phyloP scores from a whole-genome alignment of 768 basidiomycete genomes.

The Dendrothele bispora region DNA sequence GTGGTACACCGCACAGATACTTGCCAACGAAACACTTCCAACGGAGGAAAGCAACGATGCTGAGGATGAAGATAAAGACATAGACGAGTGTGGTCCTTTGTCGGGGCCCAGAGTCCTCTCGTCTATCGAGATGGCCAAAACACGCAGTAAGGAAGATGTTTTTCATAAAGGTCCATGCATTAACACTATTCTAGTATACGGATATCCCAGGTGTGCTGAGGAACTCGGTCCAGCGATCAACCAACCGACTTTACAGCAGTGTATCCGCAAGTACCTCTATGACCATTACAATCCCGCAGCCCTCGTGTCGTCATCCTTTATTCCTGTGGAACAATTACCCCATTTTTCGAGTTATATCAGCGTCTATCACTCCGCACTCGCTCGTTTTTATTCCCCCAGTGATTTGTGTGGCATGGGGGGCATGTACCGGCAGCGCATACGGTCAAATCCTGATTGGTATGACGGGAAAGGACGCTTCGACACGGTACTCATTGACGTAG shows the following conservation, averaged over 20 bases:
- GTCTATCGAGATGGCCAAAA: constrained; percentile 11
- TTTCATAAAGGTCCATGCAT: not conserved
- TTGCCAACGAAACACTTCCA: not conserved
- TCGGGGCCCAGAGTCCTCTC: constrained; percentile 9
- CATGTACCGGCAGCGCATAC: constrained; percentile 27
- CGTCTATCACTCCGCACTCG: constrained; percentile 25
- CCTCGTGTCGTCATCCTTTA: too few relatives aligned
- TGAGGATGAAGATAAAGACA: constrained; percentile 9
- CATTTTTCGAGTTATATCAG: constrained; percentile 13
- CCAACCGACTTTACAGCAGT: constrained; percentile 13
- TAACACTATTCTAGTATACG: not conserved
- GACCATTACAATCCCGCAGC: constrained; percentile 8
- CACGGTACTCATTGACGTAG: constrained; percentile 21
- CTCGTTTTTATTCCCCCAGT: constrained; percentile 25
- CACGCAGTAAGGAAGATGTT: constrained; percentile 4
- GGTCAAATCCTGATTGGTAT: constrained; percentile 21
- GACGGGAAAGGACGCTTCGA: constrained; percentile 23
- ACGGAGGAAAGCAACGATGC: not conserved
- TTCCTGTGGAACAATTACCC: constrained; percentile 14
- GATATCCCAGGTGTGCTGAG: constrained; percentile 16
- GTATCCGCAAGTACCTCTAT: constrained; percentile 18
- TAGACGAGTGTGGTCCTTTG: not conserved
- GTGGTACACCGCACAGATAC: constrained; percentile 1
- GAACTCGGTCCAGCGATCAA: constrained; percentile 14
- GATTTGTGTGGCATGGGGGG: constrained; percentile 24